Conservation (phyloP, 768 basidiomycete species). For the Tylopilus balloui region DNA sequence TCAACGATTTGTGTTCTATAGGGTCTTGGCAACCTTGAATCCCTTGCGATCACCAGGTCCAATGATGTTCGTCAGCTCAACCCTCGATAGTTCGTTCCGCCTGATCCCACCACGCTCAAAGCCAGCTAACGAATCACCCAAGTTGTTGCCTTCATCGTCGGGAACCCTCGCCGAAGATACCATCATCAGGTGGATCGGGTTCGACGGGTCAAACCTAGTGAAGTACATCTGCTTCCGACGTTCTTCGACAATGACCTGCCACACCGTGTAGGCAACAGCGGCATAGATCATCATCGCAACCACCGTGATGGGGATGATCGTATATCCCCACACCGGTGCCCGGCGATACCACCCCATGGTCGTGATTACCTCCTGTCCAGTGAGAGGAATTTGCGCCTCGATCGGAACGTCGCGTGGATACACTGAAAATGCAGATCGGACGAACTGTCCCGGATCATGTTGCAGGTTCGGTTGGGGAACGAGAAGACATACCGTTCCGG, state of each 20-base stretch:
- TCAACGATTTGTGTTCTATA: too few species aligned
- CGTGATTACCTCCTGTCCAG: background rate
- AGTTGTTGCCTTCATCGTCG: background rate
- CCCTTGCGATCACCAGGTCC: background rate
- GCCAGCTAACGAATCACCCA: background rate
- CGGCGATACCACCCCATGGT: constrained; percentile 3
- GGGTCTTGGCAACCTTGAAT: too few species aligned
- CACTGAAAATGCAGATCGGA: constrained; percentile 9
- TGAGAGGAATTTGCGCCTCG: background rate
- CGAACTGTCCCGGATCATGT: background rate
- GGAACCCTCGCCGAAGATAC: background rate
- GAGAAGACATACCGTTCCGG: constrained; percentile 10
- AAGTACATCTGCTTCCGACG: background rate
- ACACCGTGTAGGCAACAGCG: constrained; percentile 10
- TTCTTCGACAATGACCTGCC: background rate
- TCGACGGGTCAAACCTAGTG: constrained; percentile 4
- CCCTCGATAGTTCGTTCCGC: background rate
- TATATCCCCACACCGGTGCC: background rate
- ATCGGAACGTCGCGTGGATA: background rate
- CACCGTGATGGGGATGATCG: constrained; percentile 3
- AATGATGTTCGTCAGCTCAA: background rate
- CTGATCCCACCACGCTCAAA: background rate
- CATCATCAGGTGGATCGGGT: constrained; percentile 5
- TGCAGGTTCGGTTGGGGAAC: too few species aligned
- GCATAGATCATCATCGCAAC: constrained; percentile 4